Evolutionary conservation across 108 stramenopile genomes (phyloP).

Genomic region (Pseudonitzschia multistriata): DNA sequence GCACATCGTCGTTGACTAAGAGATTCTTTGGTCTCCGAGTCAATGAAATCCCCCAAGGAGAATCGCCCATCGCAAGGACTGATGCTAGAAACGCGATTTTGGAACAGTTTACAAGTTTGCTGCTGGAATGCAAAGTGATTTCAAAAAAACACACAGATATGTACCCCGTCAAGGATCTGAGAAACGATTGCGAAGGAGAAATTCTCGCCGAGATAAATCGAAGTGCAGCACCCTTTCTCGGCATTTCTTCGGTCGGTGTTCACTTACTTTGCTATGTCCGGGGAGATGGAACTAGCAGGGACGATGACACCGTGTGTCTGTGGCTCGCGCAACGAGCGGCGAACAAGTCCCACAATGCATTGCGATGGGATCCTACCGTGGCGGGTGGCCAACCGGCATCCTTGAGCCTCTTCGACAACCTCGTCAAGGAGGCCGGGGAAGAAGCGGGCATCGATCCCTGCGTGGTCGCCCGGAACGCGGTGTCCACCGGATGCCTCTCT

Average conservation of each 20-base stretch:
- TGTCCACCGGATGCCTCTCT: slow-evolving; percentile 19
- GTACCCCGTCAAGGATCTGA: slow-evolving; percentile 5
- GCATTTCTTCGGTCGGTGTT: slow-evolving; percentile 38
- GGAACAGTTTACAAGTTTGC: slow-evolving; percentile 5
- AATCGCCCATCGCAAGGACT: not conserved
- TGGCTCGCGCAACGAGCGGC: slow-evolving; percentile 43
- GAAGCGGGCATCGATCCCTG: slow-evolving; percentile 40
- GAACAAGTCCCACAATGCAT: slow-evolving; percentile 41
- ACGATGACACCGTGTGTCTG: slow-evolving; percentile 15
- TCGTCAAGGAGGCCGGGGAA: slow-evolving; percentile 42
- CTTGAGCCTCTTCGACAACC: slow-evolving; percentile 32
- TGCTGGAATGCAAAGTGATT: slow-evolving; percentile 10
- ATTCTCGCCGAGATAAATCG: slow-evolving; percentile 24
- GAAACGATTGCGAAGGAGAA: not conserved
- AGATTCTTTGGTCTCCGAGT: slow-evolving; percentile 3
- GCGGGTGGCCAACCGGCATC: slow-evolving; percentile 40
- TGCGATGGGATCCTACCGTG: slow-evolving; percentile 45
- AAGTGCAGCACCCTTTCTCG: slow-evolving; percentile 34
- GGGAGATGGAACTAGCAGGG: not conserved
- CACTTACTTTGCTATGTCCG: slow-evolving; percentile 42
- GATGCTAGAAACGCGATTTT: slow-evolving; percentile 1
- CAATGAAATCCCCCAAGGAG: not conserved
- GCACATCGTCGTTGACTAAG: no score
- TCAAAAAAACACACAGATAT: slow-evolving; percentile 10
- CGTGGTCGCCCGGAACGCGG: slow-evolving; percentile 10